Base-by-base conservation (phyloP, 192 early-diverging fungal species). In the Coemansia sp. region DNA sequence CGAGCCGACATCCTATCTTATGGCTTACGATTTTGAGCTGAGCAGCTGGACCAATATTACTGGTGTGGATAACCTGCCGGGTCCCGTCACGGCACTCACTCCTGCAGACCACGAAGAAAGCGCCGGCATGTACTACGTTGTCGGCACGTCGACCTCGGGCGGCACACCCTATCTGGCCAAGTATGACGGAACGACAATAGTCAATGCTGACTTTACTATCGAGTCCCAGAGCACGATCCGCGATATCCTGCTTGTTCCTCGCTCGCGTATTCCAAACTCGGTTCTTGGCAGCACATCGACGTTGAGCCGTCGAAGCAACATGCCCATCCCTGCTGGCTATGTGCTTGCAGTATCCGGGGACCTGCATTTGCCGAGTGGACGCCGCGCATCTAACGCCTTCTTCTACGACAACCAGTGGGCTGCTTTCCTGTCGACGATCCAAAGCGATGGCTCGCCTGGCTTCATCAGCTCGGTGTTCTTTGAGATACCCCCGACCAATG, bases 81-180 rank as follows among this genome's bases (percentile, higher is more conserved):
- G 84, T 5, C 80, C 82, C 0, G 76, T 69, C 13, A 66, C 68
- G 0, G 48, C 65, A 1, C 65, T 86, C 13, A 55, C 80, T 11
- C 47, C 70, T 11, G 60, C 72, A 23, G 53, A 63, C 18, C 47
- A 32, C 38, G 39, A 45, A 10, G 66, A 57, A 9, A 53, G 27
- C 35, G 27, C 46, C n/a, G 33, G 26, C 15, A 32, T 54, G 15
- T 73, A 67, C 37, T 78, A 60, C 49, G 48, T 78, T 4, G 18
- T 48, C 3, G 77, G 77, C 22, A 54, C 46, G 14, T 28, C 55
- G 3, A 25, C 32, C 18, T 32, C 30, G n/a, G 37, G 32, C 44
- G 69, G 54, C 3, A 38, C 63, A 10, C 60, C 79, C 1, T 85
- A 83, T 36, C 64, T 85, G 30, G 60, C 54, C 44, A 73, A 79